Evolutionary conservation across 2,329 filamentous ascomycete genomes (phyloP), one percentile per base, ranked within the genome.

Genomic region (Lachnellula hyalina): DNA sequence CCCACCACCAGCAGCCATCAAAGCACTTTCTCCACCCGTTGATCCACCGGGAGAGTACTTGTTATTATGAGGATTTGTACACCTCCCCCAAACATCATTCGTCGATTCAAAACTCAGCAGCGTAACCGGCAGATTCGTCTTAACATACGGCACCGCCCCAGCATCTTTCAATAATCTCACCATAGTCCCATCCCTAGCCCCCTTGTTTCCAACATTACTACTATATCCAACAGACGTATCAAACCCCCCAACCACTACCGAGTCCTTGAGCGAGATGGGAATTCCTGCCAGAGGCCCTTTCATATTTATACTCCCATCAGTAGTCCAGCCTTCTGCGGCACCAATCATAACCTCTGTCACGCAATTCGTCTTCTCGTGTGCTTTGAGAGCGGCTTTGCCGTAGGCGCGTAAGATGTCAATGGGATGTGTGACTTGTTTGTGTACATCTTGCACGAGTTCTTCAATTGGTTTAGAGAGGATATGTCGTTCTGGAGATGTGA

Each of bases 101-200:
- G 66, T 67, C 9, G 61, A 65, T 55, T 70, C 67, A 52, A 69
- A 69, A 50, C 65, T 68, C 44, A 70, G 51, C 21, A 70, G 79
- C 0, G 91, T 96, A 54, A 93, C 87, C 5, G 92, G 93, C 2
- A 95, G 70, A 59, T 94, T 94, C 0, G 92, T 96, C 77, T 96
- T 97, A 60, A 92, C 90, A 68, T 96, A 96, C 0, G 92, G 92
- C 2, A 96, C 80, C 0, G 92, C 91, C 21, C 92, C 89, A 2
- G 90, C 90, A 68, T 94, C 88, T 67, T 96, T 96, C 50, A 96
- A 77, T 42, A 97, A 72, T 53, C 80, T 81, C 21, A 89, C 85
- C 65, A 90, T 82, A 2, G 83, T 75, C 0, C 91, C 90, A 73
- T 96, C 91, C 14, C 59, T 58, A 89, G 91, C 42, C 89, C 90